These are phyloP conservation scores for Rhodotorula diobovata DNA, from an alignment of 768 basidiomycete genomes.

Conservation along the genomic window DNA sequence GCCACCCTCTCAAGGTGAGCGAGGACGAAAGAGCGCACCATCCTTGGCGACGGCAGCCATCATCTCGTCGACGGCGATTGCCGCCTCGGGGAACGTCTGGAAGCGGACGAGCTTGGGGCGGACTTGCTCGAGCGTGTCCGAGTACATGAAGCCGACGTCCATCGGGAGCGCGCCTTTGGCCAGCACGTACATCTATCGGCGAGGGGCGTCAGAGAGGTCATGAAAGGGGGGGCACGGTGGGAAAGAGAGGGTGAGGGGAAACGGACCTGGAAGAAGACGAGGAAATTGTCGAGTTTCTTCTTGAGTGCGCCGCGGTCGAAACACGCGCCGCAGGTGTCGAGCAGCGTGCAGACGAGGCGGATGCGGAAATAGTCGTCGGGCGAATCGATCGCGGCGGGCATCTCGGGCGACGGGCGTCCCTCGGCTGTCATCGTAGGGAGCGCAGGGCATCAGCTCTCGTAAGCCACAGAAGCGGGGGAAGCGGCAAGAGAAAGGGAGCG, in stretches of 20 bases:
- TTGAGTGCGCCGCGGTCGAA: slow-evolving; percentile 90
- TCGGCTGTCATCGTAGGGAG: slow-evolving; percentile 61
- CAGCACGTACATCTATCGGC: slow-evolving; percentile 65
- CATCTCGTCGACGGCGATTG: slow-evolving; percentile 82
- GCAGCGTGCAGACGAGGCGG: slow-evolving; percentile 79
- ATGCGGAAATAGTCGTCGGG: slow-evolving; percentile 95
- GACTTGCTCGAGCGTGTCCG: slow-evolving; percentile 91
- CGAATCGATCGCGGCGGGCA: slow-evolving; percentile 72
- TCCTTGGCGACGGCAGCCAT: slow-evolving; percentile 53
- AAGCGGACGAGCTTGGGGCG: slow-evolving; percentile 69
- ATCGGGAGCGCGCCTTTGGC: slow-evolving; percentile 82
- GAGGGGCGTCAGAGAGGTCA: neutral
- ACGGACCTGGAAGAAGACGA: slow-evolving; percentile 85
- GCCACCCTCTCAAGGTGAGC: neutral
- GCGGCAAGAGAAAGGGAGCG: slow-evolving; percentile 46
- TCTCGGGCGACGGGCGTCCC: slow-evolving; percentile 75
- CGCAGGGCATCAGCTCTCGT: neutral
- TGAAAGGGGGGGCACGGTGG: slow-evolving; percentile 6
- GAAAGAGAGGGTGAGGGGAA: too few species aligned
- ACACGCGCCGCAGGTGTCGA: slow-evolving; percentile 96
- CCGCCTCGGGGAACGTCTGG: slow-evolving; percentile 80
- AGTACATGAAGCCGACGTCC: slow-evolving; percentile 97
- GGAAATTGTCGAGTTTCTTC: slow-evolving; percentile 86
- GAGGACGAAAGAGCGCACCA: neutral
- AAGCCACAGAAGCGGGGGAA: neutral